Conservation (phyloP, 2,329 filamentous ascomycete species). For the Sporothrix mexicana region DNA sequence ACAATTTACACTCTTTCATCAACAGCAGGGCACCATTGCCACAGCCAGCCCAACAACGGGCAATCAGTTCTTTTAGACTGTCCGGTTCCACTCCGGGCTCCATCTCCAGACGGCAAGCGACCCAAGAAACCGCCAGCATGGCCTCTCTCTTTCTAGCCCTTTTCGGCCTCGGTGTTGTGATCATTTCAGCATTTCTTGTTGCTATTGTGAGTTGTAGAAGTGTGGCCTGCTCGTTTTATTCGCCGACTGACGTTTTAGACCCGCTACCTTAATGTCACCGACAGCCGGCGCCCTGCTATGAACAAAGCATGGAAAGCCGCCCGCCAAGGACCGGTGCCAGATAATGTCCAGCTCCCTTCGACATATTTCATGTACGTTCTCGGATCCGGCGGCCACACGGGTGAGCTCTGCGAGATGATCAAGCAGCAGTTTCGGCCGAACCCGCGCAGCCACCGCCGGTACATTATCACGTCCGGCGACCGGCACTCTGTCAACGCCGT, state of each 20-base stretch:
- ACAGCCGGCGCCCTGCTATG: constrained; percentile 25
- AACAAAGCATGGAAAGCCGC: constrained; percentile 32
- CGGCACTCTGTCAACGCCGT: constrained; percentile 69
- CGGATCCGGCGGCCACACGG: constrained; percentile 91
- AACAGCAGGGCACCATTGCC: no score
- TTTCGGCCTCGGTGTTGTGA: not conserved
- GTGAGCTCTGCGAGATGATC: constrained; percentile 91
- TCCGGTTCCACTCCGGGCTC: not conserved
- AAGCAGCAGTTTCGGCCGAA: constrained; percentile 60
- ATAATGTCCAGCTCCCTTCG: constrained; percentile 38
- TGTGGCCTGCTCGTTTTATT: not conserved
- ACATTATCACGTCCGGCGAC: constrained; percentile 80
- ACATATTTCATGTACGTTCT: constrained; percentile 78
- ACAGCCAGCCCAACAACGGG: not conserved
- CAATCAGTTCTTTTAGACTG: no score
- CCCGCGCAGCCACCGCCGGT: constrained; percentile 71
- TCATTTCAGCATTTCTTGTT: not conserved
- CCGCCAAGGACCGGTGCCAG: constrained; percentile 32
- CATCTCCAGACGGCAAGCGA: not conserved
- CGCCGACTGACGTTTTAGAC: not conserved
- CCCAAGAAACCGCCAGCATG: constrained; percentile 4
- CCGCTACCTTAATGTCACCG: constrained; percentile 31
- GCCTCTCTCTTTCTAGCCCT: not conserved
- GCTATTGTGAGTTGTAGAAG: not conserved
- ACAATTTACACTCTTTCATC: not conserved